Base-by-base conservation (phyloP, 129 eudicot species). In the Tagetes patula region DNA sequence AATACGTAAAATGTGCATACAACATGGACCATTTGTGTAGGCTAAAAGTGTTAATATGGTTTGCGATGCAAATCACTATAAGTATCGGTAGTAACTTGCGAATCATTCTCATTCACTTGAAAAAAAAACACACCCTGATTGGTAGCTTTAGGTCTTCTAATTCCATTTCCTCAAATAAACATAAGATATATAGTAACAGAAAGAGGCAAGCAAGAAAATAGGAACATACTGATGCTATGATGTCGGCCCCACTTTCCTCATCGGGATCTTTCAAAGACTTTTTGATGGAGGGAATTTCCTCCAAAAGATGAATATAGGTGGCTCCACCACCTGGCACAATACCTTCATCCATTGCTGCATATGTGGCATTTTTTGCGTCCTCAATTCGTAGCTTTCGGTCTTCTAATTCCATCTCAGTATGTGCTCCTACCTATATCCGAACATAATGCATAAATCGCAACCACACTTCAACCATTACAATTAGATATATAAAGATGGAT, bases 251-350 rank as follows among this genome's bases (percentile, higher is more conserved):
- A 65, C 85, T 83, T 79, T 82, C 75, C 69, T 94, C 98, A 69
- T 94, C 96, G 8, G 81, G 90, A 76, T 94, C 83, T 63, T 79
- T 76, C 20, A 90, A 70, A 14, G 50, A 47, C 27, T 66, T 64
- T 47, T 80, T 90, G 31, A 94, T 83, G 12, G 64, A 12, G 30
- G 96, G 84, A 63, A 94, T 85, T 70, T 90, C 86, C 55, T 90
- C 85, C 6, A 89, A 78, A 70, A 94, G 89, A 82, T 94, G 98
- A 72, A 94, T 62, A 80, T 71, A 94, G 1, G 98, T 80, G 68
- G 96, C 91, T 55, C 98, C 98, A 27, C 98, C 98, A 73, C 98
- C 98, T 56, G 98, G 98, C 8, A 94, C 96, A 27, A 94, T 84
- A 47, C 98, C 98, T 76, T 90, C 98, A 66, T 81, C 84, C 93